Evolutionary conservation across 331 rosid genomes (phyloP), one percentile per base, ranked within the genome.

Genomic region (Prunus yedoensis): DNA sequence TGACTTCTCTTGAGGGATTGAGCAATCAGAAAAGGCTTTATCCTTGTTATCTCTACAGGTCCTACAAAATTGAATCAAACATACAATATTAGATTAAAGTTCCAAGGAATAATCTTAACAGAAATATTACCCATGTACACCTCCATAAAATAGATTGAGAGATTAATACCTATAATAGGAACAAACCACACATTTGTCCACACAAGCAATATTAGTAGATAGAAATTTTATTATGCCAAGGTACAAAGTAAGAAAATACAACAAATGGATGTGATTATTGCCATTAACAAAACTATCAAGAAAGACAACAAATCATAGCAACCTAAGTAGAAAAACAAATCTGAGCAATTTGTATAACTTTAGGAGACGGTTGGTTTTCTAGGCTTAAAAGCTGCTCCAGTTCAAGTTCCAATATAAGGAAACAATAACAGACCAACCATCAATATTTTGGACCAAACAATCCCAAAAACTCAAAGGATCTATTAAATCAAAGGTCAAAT

Each of bases 1-100:
- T 77, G 99, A 88, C 85, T 92, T 95, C 87, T 95, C 99, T 89
- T 95, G 99, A 63, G 91, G 91, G 62, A 85, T 89, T 68, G 88
- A 83, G 81, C 99, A 95, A 68, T 87, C 87, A 79, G 94, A 87
- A 83, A 91, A 89, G 77, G 78, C 88, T 80, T 70, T 77, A 75
- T 95, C 93, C 69, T 70, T 52, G 82, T 89, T 95, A 82, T 91
- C 94, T 87, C 84, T 83, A 78, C 99, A 95, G 45, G 89, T 83
- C 99, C 99, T 95, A 87, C 50, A 84, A 81, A 75, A 81, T 69
- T 71, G 47, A 78, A 85, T 79, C 10, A 76, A 75, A 71, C 27
- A 80, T 25, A 46, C 25, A 64, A 74, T 28, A 70, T 25, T 59
- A 74, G 50, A 81, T 10, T 54, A 56, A 69, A 80, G 56, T 58